These are phyloP conservation scores for Fusarium vanettenii DNA, from an alignment of 2,329 filamentous ascomycete genomes.

Conservation along the genomic window DNA sequence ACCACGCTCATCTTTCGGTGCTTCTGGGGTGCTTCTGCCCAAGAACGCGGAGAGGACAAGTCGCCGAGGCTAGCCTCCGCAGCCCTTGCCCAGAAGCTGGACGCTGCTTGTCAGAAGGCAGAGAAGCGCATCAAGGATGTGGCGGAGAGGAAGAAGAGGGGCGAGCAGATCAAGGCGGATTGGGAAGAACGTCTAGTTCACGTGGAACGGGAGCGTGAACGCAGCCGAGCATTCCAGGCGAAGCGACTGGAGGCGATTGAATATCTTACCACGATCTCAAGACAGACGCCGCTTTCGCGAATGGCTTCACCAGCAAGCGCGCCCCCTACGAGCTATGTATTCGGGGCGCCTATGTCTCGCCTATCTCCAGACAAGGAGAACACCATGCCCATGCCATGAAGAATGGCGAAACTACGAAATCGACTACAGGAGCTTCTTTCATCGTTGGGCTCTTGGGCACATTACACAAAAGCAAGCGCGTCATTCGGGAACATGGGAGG, in stretches of 20 bases:
- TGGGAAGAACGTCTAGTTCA: constrained; percentile 54
- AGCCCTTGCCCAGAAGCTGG: constrained; percentile 57
- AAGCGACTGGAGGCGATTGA: constrained; percentile 59
- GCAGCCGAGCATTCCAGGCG: constrained; percentile 62
- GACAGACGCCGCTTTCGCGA: constrained; percentile 39
- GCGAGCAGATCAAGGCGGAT: constrained; percentile 59
- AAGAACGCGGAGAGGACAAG: constrained; percentile 47
- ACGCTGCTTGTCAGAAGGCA: constrained; percentile 59
- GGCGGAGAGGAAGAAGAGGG: constrained; percentile 54
- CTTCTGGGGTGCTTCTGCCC: constrained; percentile 66
- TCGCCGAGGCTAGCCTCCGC: constrained; percentile 52
- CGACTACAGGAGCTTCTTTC: not conserved
- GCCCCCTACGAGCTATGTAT: constrained; percentile 33
- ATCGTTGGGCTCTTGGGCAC: not conserved
- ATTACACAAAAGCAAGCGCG: not conserved
- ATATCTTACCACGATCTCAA: constrained; percentile 47
- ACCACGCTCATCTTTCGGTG: constrained; percentile 65
- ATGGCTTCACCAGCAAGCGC: constrained; percentile 47
- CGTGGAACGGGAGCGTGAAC: constrained; percentile 60
- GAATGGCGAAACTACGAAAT: not conserved
- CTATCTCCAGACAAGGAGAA: constrained; percentile 39
- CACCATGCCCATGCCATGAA: constrained; percentile 17
- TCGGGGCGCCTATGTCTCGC: constrained; percentile 32
- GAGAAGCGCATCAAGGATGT: constrained; percentile 58
- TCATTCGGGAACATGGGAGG: constrained; percentile 1